Evolutionary conservation across 768 basidiomycete species (phyloP).

Genomic region (Podaxis mareebaensis): DNA sequence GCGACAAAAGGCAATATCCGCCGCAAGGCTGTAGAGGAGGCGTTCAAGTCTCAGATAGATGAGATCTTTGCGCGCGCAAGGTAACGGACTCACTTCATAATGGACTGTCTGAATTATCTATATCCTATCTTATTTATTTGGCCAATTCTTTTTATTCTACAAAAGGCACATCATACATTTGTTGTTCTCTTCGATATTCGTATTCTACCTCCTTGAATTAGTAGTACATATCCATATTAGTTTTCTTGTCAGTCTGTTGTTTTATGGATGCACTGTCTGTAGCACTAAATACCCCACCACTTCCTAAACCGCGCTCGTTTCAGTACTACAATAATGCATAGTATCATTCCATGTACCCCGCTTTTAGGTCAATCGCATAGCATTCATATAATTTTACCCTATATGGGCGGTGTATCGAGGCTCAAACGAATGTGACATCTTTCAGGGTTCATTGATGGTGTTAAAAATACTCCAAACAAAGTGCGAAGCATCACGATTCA

Average conservation of each 20-base stretch:
- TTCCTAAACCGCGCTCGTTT: not conserved
- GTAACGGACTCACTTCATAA: conserved; percentile 3
- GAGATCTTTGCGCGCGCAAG: conserved; percentile 42
- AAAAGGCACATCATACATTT: conserved; percentile 9
- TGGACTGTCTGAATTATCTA: not conserved
- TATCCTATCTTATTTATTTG: conserved; percentile 18
- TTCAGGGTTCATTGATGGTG: not conserved
- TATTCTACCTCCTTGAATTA: conserved; percentile 17
- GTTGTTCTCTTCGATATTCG: conserved; percentile 6
- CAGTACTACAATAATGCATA: conserved; percentile 9
- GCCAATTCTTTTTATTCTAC: conserved; percentile 6
- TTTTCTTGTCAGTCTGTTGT: not conserved
- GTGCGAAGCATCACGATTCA: not conserved
- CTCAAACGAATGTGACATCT: not conserved
- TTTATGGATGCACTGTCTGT: conserved; percentile 8
- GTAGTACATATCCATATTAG: conserved; percentile 10
- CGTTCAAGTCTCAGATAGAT: conserved; percentile 59
- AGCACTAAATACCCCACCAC: conserved; percentile 13
- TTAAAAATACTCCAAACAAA: conserved; percentile 14
- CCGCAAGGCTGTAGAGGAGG: conserved; percentile 72
- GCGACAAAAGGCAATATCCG: conserved; percentile 84
- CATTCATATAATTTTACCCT: not conserved
- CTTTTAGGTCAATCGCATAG: not conserved
- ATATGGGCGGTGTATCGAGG: not conserved
- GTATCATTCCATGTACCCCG: not conserved